Evolutionary conservation across 768 basidiomycete species (phyloP).

Genomic region (Suillus brevipes): DNA sequence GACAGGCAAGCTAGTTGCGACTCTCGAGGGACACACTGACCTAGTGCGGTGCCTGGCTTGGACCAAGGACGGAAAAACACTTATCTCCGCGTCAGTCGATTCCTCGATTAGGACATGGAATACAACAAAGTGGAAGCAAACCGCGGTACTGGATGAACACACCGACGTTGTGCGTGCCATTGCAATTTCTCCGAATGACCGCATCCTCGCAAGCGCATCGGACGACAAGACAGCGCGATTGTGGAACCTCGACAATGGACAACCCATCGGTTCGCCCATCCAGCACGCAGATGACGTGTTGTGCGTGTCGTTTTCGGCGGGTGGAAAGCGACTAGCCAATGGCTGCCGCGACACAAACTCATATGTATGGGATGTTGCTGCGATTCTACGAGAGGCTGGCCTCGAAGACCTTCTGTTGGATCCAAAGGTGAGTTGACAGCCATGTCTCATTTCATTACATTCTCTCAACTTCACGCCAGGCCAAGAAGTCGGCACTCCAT

Average conservation of each 20-base stretch:
- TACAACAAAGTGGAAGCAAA: neutral
- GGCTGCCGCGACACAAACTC: neutral
- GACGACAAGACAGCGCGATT: neutral
- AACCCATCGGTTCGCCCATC: neutral
- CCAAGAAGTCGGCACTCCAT: neutral
- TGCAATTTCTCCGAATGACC: neutral
- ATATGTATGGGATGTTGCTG: neutral
- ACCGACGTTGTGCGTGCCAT: fast-evolving
- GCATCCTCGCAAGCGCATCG: neutral
- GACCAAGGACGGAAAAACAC: neutral
- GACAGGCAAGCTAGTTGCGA: constrained; percentile 2
- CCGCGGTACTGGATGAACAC: neutral
- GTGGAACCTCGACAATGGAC: neutral
- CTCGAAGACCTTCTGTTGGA: neutral
- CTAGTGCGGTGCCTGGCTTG: neutral
- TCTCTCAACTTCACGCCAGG: neutral
- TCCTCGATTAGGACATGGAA: neutral
- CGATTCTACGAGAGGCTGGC: neutral
- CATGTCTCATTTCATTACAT: neutral
- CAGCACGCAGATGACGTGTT: neutral
- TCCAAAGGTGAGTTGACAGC: neutral
- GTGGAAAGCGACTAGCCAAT: neutral
- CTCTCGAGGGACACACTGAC: neutral
- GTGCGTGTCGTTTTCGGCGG: neutral
- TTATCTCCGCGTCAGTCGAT: neutral